phyloP scores from a whole-genome alignment of 1,284 basidiomycete genomes.

The Puccinia novopanici region DNA sequence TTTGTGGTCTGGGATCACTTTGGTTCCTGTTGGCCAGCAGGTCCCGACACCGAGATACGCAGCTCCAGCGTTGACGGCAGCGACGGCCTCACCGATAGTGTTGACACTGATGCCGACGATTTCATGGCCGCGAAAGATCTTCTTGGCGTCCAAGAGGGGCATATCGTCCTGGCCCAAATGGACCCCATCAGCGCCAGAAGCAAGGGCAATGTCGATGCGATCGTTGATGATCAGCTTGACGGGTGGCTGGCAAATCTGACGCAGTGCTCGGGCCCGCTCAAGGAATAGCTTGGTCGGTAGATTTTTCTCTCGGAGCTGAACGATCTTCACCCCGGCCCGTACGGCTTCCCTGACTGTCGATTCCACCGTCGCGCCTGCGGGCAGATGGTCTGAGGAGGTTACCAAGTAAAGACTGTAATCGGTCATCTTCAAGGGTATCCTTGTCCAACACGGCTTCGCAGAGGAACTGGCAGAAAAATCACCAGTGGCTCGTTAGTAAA shows the following conservation, averaged over 20 bases:
- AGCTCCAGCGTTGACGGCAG: conserved; percentile 64
- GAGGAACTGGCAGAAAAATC: too few species aligned
- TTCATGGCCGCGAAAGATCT: conserved; percentile 69
- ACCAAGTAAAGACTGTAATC: conserved; percentile 49
- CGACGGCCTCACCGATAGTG: conserved; percentile 67
- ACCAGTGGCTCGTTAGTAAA: too few species aligned
- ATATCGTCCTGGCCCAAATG: conserved; percentile 92
- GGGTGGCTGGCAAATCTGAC: conserved; percentile 33
- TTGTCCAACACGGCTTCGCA: background rate
- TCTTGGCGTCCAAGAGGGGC: conserved; percentile 70
- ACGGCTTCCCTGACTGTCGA: conserved; percentile 35
- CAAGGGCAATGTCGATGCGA: conserved; percentile 81
- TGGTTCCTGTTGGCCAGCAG: conserved; percentile 46
- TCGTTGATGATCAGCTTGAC: conserved; percentile 91
- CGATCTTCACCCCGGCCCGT: conserved; percentile 35
- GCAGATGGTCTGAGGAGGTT: conserved; percentile 35
- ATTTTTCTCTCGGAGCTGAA: conserved; percentile 45
- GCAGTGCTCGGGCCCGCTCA: conserved; percentile 19
- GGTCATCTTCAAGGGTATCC: background rate
- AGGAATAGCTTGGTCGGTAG: conserved; percentile 36
- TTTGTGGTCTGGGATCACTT: conserved; percentile 37
- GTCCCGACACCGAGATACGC: conserved; percentile 85
- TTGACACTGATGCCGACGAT: conserved; percentile 83
- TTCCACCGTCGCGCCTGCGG: conserved; percentile 26
- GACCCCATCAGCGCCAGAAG: conserved; percentile 70